phyloP scores from a whole-genome alignment of 1,284 basidiomycete species.

The Cryptococcus wingfieldii region DNA sequence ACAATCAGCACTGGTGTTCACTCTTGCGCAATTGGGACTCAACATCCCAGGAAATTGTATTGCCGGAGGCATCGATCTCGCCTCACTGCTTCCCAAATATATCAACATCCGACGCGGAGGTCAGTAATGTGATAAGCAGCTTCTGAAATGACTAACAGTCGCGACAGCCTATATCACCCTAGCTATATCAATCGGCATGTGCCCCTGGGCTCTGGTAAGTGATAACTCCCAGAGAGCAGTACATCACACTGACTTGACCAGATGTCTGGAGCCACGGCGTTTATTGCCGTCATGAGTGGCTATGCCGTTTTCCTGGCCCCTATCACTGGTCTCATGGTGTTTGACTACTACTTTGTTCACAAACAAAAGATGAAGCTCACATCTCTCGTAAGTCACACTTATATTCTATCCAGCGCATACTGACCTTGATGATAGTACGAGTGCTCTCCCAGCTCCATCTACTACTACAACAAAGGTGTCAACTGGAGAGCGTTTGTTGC shows the following conservation, averaged over 20 bases:
- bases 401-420: not conserved
- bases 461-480: conserved; percentile 42
- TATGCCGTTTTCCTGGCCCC: conserved; percentile 48
- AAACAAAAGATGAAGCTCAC: conserved; percentile 42
- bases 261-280: conserved; percentile 45
- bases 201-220: not conserved
- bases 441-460: conserved; percentile 18
- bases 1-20: conserved; percentile 20
- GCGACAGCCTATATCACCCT: conserved; percentile 6
- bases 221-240: not conserved
- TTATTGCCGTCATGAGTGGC: conserved; percentile 45
- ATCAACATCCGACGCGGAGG: conserved; percentile 49
- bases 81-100: conserved; percentile 48
- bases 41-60: conserved; percentile 47
- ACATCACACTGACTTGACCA: conserved; percentile 42
- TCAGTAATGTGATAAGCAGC: not conserved
- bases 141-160: not conserved
- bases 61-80: conserved; percentile 48
- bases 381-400: conserved; percentile 22
- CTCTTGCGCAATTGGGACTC: conserved; percentile 46
- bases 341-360: conserved; percentile 49
- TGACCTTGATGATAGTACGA: conserved; percentile 14
- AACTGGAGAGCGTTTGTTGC: conserved; percentile 45
- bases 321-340: conserved; percentile 47
- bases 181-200: not conserved